Conservation (phyloP, 2,329 filamentous ascomycete genomes). For the Claviceps pazoutovae region DNA sequence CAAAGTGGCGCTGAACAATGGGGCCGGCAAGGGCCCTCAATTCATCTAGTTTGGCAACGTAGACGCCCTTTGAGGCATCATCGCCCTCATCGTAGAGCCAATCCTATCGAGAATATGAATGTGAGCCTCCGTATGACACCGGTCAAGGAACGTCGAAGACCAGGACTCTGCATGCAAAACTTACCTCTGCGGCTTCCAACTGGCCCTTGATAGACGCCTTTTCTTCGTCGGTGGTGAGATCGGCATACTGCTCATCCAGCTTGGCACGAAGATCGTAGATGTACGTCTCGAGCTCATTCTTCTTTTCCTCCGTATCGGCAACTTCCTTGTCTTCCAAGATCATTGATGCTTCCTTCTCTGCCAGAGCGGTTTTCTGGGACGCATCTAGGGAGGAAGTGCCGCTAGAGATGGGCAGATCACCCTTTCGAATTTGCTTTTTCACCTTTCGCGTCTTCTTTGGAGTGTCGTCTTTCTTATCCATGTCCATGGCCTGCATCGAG, state of each 20-base stretch:
- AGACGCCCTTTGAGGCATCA: slow-evolving; percentile 84
- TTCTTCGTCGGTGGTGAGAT: slow-evolving; percentile 83
- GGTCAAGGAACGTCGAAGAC: no score
- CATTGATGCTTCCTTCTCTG: slow-evolving; percentile 81
- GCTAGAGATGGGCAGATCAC: slow-evolving; percentile 75
- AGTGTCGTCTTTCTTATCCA: slow-evolving; percentile 53
- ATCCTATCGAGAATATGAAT: slow-evolving; percentile 45
- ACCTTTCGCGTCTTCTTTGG: slow-evolving; percentile 90
- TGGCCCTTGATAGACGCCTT: slow-evolving; percentile 75
- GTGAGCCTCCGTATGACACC: slow-evolving; percentile 5
- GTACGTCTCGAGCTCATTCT: slow-evolving; percentile 97
- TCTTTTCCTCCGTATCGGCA: slow-evolving; percentile 96
- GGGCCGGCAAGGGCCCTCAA: slow-evolving; percentile 82
- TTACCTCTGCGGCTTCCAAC: slow-evolving; percentile 75
- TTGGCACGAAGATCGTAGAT: slow-evolving; percentile 96
- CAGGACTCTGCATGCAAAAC: slow-evolving; percentile 15
- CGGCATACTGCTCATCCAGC: slow-evolving; percentile 80
- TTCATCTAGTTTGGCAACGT: slow-evolving; percentile 91
- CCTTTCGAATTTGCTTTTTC: slow-evolving; percentile 98
- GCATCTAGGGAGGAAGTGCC: slow-evolving; percentile 71
- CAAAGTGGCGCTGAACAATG: slow-evolving; percentile 86
- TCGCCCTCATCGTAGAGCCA: slow-evolving; percentile 98
- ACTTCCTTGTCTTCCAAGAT: slow-evolving; percentile 98
- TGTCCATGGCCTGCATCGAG: slow-evolving; percentile 61
- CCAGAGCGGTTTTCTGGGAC: slow-evolving; percentile 47